Evolutionary conservation across 1,284 basidiomycete genomes (phyloP).

Genomic region (Tylopilus sp.): DNA sequence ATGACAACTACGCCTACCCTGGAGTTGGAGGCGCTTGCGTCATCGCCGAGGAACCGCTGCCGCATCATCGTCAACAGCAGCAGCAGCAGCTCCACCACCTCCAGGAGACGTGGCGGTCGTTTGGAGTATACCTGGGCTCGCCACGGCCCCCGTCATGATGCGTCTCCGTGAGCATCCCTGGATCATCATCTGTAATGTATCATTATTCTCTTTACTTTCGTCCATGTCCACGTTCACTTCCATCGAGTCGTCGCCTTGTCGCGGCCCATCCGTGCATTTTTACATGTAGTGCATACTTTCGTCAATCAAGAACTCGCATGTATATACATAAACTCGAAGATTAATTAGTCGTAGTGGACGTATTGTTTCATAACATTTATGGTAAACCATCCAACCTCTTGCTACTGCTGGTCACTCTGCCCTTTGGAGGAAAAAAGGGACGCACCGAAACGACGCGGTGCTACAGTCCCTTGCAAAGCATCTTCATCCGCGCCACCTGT

Average conservation of each 20-base stretch:
- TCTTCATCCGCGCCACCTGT: slow-evolving; percentile 70
- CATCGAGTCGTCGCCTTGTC: too few relatives aligned
- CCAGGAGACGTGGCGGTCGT: slow-evolving; percentile 58
- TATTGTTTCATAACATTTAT: background rate
- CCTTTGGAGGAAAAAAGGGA: too few relatives aligned
- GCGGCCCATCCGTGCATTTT: too few relatives aligned
- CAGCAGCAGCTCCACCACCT: too few relatives aligned
- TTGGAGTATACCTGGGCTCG: slow-evolving; percentile 48
- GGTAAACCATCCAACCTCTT: background rate
- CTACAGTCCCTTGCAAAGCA: slow-evolving; percentile 68
- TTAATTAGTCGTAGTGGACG: background rate
- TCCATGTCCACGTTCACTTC: too few relatives aligned
- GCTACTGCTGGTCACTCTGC: too few relatives aligned
- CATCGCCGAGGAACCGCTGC: slow-evolving; percentile 3
- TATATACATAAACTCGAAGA: background rate
- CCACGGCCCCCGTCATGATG: slow-evolving; percentile 11
- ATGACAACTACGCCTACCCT: slow-evolving; percentile 1
- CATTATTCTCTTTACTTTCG: too few relatives aligned
- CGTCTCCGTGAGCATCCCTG: background rate
- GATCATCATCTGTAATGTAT: too few relatives aligned
- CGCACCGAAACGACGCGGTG: too few relatives aligned
- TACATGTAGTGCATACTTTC: too few relatives aligned
- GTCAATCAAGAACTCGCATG: background rate
- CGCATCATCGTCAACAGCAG: slow-evolving; percentile 33
- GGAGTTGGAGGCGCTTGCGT: too few relatives aligned